Evolutionary conservation across 345 rosid species (phyloP).

Genomic region (Populus alba): DNA sequence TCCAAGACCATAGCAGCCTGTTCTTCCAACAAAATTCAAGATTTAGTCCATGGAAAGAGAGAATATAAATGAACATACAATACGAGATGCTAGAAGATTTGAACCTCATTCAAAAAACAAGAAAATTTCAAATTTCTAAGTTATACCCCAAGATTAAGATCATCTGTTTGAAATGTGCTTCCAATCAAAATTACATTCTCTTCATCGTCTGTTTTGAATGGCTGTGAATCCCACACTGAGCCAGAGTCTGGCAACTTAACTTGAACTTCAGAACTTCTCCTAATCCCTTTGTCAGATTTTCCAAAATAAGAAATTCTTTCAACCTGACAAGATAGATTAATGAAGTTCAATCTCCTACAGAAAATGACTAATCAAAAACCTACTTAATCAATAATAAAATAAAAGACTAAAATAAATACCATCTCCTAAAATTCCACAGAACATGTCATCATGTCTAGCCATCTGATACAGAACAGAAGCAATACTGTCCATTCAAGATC

Average conservation of each 20-base stretch:
- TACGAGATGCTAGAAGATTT: neutral
- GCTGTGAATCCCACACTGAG: conserved; percentile 15
- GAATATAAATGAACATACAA: conserved; percentile 4
- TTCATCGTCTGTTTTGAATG: conserved; percentile 27
- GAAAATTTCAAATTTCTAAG: neutral
- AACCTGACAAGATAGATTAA: conserved; percentile 49
- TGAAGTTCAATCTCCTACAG: conserved; percentile 14
- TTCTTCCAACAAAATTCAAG: conserved; percentile 21
- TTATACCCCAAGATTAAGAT: conserved; percentile 33
- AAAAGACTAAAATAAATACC: neutral
- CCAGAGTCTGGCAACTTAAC: conserved; percentile 14
- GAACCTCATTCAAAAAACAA: neutral
- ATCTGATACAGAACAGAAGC: neutral
- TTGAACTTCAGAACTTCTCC: conserved; percentile 37
- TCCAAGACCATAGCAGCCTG: conserved; percentile 33
- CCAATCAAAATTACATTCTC: conserved; percentile 27
- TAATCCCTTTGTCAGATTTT: conserved; percentile 24
- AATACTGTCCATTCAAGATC: neutral
- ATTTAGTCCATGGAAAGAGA: neutral
- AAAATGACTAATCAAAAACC: conserved; percentile 8
- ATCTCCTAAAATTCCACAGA: neutral
- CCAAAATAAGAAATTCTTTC: conserved; percentile 57
- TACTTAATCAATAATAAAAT: neutral
- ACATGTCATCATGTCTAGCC: neutral
- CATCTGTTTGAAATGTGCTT: conserved; percentile 24